Base-by-base conservation (phyloP, 1,284 basidiomycete genomes). In the Golubevia sp. region DNA sequence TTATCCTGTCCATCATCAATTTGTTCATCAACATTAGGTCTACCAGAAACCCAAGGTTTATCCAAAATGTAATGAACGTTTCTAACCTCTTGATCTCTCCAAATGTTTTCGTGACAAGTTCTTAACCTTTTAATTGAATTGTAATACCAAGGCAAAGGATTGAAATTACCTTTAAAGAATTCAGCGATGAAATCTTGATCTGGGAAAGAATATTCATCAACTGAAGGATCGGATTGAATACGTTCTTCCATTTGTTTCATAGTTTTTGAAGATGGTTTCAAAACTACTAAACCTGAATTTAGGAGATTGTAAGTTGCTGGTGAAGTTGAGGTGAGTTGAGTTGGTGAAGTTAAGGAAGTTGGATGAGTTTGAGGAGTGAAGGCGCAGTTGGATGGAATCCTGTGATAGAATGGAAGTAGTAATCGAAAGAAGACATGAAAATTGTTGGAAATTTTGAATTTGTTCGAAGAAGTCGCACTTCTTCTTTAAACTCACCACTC, bases 171-270 rank as follows among this genome's bases (percentile, higher is more conserved):
- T 58, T 86, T 84, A 86, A 95, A 97, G 76, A 90, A 89, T 34
- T 88, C 88, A 1, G 93, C 88, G 30, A 98, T 88, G 24, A 97
- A 88, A 76, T 98, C 95, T 84, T 98, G 95, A 82, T 98, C 95
- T 0, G 94, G 90, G 84, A 98, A 98, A 49, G 86, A 86, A 85
- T 91, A 95, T 0, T 87, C 87, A 3, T 88, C 74, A 15, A 97
- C 87, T 4, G 88, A 87, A 2, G 91, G 89, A 25, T 90, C 90
- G 1, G 89, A 91, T 60, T 86, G 81, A 58, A 97, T 88, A 82
- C 88, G 89, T 49, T 88, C 73, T 21, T 86, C 85, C 64, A 96
- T 87, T 15, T 78, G 76, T 2, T 82, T 65, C 57, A 92, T 91
- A 6, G 90, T 86, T 13, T 85, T 30, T 26, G 59, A 44, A 2